phyloP scores from a whole-genome alignment of 2,329 filamentous ascomycete genomes.

The Zelopaecilomyces penicillatus region DNA sequence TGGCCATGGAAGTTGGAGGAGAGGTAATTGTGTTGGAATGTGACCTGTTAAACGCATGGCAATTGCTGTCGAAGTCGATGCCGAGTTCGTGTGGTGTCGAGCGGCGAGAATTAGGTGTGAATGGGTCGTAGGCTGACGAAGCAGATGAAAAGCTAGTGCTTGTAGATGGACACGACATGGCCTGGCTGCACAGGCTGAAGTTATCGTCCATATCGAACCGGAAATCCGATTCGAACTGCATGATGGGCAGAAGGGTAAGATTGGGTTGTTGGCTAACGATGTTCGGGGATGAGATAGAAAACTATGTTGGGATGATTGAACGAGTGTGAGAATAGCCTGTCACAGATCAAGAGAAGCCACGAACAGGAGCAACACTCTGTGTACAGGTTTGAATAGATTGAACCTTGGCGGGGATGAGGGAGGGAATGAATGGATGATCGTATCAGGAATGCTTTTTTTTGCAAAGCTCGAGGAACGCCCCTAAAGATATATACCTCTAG shows the following conservation, averaged over 20 bases:
- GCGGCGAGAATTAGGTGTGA: constrained; percentile 36
- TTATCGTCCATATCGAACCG: constrained; percentile 32
- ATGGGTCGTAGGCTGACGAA: constrained; percentile 34
- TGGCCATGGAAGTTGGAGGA: constrained; percentile 23
- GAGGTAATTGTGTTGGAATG: constrained; percentile 28
- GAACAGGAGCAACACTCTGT: constrained; percentile 6
- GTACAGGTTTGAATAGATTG: neutral
- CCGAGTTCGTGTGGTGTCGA: constrained; percentile 32
- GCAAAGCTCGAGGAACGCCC: constrained; percentile 24
- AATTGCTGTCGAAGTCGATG: constrained; percentile 30
- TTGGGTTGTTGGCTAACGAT: neutral
- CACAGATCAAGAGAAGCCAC: neutral
- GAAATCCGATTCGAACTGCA: constrained; percentile 32
- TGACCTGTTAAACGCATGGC: constrained; percentile 15
- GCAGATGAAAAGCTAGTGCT: constrained; percentile 31
- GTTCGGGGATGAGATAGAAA: neutral
- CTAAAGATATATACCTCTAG: constrained; percentile 32
- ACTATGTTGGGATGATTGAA: constrained; percentile 11
- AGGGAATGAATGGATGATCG: constrained; percentile 14
- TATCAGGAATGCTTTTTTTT: constrained; percentile 26
- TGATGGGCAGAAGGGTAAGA: constrained; percentile 10
- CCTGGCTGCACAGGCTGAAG: constrained; percentile 29
- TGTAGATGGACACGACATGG: constrained; percentile 27
- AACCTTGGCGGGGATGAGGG: neutral
- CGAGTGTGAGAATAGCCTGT: constrained; percentile 4